A percentile compares a stretch with the other conserved stretches of the same genome.
Conservation (phyloP, 768 basidiomycete genomes). For the Tulasnella sp. region DNA sequence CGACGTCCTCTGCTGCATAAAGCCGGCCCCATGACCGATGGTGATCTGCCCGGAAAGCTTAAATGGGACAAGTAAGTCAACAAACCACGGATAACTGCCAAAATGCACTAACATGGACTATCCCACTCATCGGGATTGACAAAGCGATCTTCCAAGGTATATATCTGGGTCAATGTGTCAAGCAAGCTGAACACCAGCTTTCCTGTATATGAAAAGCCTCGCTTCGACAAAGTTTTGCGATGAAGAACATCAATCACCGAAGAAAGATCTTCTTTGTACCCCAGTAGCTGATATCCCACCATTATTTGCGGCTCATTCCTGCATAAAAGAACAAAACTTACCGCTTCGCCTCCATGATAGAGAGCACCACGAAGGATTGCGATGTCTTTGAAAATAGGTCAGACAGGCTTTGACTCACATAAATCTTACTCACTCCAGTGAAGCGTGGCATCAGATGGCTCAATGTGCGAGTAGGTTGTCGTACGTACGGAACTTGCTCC, state of each 20-base stretch:
- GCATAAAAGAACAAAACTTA: constrained; percentile 25
- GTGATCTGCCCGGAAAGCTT: constrained; percentile 54
- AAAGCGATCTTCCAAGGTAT: constrained; percentile 67
- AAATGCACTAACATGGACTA: constrained; percentile 50
- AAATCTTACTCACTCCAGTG: constrained; percentile 69
- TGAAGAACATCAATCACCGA: constrained; percentile 50
- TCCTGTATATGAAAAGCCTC: constrained; percentile 74
- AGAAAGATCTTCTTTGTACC: constrained; percentile 53
- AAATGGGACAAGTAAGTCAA: background rate
- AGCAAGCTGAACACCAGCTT: constrained; percentile 65
- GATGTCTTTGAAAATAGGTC: constrained; percentile 53
- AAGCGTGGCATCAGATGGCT: constrained; percentile 76
- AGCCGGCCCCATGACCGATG: constrained; percentile 68
- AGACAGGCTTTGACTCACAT: background rate
- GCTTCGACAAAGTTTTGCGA: constrained; percentile 77
- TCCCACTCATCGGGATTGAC: constrained; percentile 73
- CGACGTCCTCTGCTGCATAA: constrained; percentile 66
- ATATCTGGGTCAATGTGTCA: constrained; percentile 61
- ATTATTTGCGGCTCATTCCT: background rate
- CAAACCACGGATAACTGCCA: background rate
- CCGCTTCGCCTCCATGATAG: constrained; percentile 55
- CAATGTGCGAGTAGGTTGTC: constrained; percentile 57
- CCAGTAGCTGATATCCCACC: constrained; percentile 31
- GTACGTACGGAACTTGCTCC: constrained; percentile 82
- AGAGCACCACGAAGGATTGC: constrained; percentile 73